Evolutionary conservation across 2,329 filamentous ascomycete genomes (phyloP).

Genomic region (Stagonosporopsis tanaceti): DNA sequence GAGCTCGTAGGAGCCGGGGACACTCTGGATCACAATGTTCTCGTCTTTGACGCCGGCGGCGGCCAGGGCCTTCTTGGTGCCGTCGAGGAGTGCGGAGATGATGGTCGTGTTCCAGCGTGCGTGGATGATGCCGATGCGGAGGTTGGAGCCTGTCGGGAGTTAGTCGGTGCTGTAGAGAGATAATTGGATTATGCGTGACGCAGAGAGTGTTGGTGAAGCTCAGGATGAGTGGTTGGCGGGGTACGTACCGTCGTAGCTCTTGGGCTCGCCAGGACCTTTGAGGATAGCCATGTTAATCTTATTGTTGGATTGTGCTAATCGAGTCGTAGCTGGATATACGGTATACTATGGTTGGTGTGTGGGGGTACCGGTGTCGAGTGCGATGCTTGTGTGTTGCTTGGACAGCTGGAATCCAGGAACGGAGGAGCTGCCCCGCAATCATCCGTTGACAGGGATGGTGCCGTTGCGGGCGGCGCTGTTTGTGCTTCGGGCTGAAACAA

Average conservation of each 20-base stretch:
- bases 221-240: conserved; percentile 14
- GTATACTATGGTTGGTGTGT: conserved; percentile 11
- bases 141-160: conserved; percentile 57
- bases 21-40: conserved; percentile 88
- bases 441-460: conserved; percentile 13
- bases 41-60: conserved; percentile 82
- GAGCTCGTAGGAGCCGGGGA: conserved; percentile 94
- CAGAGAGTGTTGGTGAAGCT: not conserved
- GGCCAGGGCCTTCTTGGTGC: conserved; percentile 79
- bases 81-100: conserved; percentile 83
- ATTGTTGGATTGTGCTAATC: not conserved
- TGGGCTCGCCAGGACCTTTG: conserved; percentile 70
- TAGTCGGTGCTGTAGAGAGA: conserved; percentile 1
- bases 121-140: conserved; percentile 94
- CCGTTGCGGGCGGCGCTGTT: conserved; percentile 13
- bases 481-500: conserved; percentile 13
- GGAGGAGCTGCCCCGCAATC: conserved; percentile 22
- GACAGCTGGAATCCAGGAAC: conserved; percentile 41
- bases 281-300: conserved; percentile 58
- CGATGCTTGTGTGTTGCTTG: conserved; percentile 22
- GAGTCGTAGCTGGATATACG: conserved; percentile 17
- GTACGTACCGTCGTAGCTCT: conserved; percentile 63
- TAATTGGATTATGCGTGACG: not conserved
- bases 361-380: conserved; percentile 6
- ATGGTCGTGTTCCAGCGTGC: conserved; percentile 93